phyloP scores from a whole-genome alignment of 495 filamentous ascomycete genomes.

The Pseudomonodictys pantanalensis region DNA sequence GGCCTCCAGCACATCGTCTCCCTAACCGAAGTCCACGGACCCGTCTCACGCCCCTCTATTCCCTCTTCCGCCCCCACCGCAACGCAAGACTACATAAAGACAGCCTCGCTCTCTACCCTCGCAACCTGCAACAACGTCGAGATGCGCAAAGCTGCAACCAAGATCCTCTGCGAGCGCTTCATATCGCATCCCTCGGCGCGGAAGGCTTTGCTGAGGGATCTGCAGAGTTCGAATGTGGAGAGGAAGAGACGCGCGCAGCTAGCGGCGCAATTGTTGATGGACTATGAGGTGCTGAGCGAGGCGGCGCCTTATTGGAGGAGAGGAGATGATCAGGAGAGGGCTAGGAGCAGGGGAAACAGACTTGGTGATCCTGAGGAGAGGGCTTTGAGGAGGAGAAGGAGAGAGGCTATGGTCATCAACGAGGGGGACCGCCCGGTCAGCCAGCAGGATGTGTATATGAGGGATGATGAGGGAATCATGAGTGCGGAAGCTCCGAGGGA shows the following conservation, averaged over 20 bases:
- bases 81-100: constrained; percentile 31
- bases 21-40: constrained; percentile 26
- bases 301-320: neutral
- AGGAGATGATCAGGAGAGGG: neutral
- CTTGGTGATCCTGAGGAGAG: constrained; percentile 49
- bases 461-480: constrained; percentile 16
- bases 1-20: constrained; percentile 30
- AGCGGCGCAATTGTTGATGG: constrained; percentile 13
- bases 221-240: constrained; percentile 3
- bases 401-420: constrained; percentile 65
- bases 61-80: neutral
- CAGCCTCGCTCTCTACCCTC: constrained; percentile 37
- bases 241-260: constrained; percentile 11
- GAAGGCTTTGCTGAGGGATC: constrained; percentile 13
- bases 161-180: constrained; percentile 36
- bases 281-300: constrained; percentile 7
- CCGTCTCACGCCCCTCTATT: neutral
- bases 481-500: constrained; percentile 18
- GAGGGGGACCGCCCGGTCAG: constrained; percentile 57
- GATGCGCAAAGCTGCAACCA: constrained; percentile 37
- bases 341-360: constrained; percentile 4
- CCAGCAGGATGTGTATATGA: constrained; percentile 51
- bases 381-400: constrained; percentile 52
- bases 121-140: constrained; percentile 34
- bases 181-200: constrained; percentile 2